phyloP scores from a whole-genome alignment of 2,329 filamentous ascomycete genomes.

The Didymella pomorum region DNA sequence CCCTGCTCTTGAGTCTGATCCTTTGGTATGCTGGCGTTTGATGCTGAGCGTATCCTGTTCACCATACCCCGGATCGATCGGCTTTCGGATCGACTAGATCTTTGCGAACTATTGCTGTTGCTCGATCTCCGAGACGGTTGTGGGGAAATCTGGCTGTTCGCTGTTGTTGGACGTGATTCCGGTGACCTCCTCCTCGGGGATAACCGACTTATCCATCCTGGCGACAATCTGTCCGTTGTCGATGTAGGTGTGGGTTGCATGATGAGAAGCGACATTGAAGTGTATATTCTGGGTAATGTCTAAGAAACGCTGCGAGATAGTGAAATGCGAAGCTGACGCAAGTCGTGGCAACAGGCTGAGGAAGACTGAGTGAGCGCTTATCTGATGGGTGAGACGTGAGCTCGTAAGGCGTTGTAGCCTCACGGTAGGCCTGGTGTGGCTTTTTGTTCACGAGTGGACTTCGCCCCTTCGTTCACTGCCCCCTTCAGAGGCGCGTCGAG shows the following conservation, averaged over 20 bases:
- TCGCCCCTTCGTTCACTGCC: conserved; percentile 18
- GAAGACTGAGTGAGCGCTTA: conserved; percentile 6
- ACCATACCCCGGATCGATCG: conserved; percentile 36
- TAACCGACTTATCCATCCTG: conserved; percentile 34
- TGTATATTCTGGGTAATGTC: not conserved
- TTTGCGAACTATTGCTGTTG: conserved; percentile 38
- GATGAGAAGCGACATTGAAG: conserved; percentile 38
- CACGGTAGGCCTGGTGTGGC: conserved; percentile 2
- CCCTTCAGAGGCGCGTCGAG: conserved; percentile 14
- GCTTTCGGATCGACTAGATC: conserved; percentile 33
- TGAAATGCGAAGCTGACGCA: not conserved
- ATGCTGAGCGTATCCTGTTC: conserved; percentile 39
- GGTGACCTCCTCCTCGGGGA: conserved; percentile 26
- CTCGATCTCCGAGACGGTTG: conserved; percentile 31
- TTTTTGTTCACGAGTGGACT: conserved; percentile 14
- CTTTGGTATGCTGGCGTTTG: conserved; percentile 33
- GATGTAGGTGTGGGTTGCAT: conserved; percentile 36
- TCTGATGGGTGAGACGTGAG: conserved; percentile 3
- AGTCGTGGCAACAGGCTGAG: conserved; percentile 4
- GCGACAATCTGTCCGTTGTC: conserved; percentile 32
- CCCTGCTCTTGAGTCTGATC: conserved; percentile 31
- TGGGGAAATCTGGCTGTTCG: conserved; percentile 28
- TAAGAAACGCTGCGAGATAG: not conserved
- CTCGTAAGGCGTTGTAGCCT: conserved; percentile 1
- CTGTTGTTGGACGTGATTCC: conserved; percentile 28